Evolutionary conservation across 2,329 filamentous ascomycete genomes (phyloP).

Genomic region (Fusarium sp.): DNA sequence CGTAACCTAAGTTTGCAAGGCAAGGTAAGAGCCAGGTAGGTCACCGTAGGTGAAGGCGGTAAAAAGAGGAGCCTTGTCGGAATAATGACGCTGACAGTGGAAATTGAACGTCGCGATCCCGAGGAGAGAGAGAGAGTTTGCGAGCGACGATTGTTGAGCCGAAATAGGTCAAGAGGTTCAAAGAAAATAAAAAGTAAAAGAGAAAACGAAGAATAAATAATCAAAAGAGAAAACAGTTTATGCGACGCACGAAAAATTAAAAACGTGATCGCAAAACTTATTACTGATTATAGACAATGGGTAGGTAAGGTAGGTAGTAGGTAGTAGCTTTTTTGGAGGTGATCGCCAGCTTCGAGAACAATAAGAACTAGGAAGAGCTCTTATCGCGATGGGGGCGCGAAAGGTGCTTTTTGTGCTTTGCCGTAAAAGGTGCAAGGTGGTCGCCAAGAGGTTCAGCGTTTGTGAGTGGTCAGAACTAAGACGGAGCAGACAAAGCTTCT

Average conservation of each 20-base stretch:
- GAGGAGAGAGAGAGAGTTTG: slow-evolving; percentile 4
- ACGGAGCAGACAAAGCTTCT: slow-evolving; percentile 16
- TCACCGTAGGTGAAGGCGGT: slow-evolving; percentile 11
- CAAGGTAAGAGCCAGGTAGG: slow-evolving; percentile 25
- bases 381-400: slow-evolving; percentile 38
- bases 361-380: slow-evolving; percentile 33
- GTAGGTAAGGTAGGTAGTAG: slow-evolving; percentile 6
- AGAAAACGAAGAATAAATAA: slow-evolving; percentile 21
- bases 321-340: slow-evolving; percentile 22
- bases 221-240: slow-evolving; percentile 22
- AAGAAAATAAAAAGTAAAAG: slow-evolving; percentile 10
- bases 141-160: background rate
- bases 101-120: slow-evolving; percentile 18
- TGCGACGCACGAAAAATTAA: slow-evolving; percentile 8
- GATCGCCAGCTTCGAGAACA: slow-evolving; percentile 36
- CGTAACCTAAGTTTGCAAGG: slow-evolving; percentile 22
- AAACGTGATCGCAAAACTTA: slow-evolving; percentile 29
- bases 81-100: slow-evolving; percentile 35
- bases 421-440: slow-evolving; percentile 32
- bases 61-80: slow-evolving; percentile 29
- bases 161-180: background rate
- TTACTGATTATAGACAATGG: slow-evolving; percentile 33
- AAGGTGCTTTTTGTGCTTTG: slow-evolving; percentile 39
- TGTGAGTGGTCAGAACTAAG: slow-evolving; percentile 24
- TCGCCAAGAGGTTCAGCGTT: slow-evolving; percentile 28